Percentiles rank a stretch among this genome's conserved stretches.
Conservation (phyloP, 306 rosid species). For the Inga leiocalycina region DNA sequence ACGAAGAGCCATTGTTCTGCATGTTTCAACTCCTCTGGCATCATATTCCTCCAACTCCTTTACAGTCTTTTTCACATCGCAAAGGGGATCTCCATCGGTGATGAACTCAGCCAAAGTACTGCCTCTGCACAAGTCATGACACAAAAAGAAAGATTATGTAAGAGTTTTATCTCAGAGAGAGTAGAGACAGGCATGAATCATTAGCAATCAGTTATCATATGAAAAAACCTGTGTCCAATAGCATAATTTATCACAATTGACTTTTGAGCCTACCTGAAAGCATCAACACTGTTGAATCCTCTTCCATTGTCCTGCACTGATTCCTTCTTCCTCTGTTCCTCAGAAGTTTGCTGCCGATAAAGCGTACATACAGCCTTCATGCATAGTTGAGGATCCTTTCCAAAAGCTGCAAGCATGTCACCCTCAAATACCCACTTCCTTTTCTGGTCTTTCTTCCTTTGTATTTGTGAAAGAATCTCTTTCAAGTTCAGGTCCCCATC, state of each 20-base stretch:
- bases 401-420: conserved; percentile 77
- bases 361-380: conserved; percentile 81
- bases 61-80: conserved; percentile 49
- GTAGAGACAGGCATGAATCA: neutral
- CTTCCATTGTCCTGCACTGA: conserved; percentile 42
- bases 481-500: conserved; percentile 33
- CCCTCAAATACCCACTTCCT: conserved; percentile 71
- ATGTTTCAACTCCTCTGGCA: conserved; percentile 45
- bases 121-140: conserved; percentile 44
- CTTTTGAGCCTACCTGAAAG: conserved; percentile 45
- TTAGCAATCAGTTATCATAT: neutral
- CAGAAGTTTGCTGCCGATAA: conserved; percentile 65
- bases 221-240: neutral
- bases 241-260: conserved; percentile 1
- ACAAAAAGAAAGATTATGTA: neutral
- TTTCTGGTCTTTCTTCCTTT: conserved; percentile 50
- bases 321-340: conserved; percentile 49
- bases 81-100: conserved; percentile 45
- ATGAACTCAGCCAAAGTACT: conserved; percentile 64
- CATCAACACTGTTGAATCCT: conserved; percentile 73
- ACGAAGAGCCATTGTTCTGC: conserved; percentile 53
- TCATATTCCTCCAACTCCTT: conserved; percentile 54
- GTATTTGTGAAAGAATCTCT: conserved; percentile 55
- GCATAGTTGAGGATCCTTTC: conserved; percentile 69
- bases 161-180: neutral